Conservation (phyloP, 176 grass and related monocot species). For the Raddia guianensis region DNA sequence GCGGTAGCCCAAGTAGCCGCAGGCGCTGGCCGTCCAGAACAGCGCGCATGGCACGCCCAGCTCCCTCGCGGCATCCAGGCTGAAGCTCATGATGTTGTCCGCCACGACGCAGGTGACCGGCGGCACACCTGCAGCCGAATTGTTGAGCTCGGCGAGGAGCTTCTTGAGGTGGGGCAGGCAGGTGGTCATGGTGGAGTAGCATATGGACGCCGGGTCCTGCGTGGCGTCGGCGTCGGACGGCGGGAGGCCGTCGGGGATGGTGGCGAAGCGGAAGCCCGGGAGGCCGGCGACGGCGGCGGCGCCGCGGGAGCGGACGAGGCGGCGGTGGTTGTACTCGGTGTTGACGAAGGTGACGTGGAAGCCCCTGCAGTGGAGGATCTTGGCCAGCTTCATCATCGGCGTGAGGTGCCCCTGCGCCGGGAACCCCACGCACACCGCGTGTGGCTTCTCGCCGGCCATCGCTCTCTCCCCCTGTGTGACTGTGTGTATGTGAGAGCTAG, state of each 20-base stretch:
- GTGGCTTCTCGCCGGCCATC: conserved; percentile 14
- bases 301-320: conserved; percentile 35
- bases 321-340: conserved; percentile 64
- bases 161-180: not conserved
- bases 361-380: conserved; percentile 52
- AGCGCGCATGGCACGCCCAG: conserved; percentile 19
- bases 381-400: conserved; percentile 52
- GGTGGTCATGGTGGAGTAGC: conserved; percentile 7
- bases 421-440: conserved; percentile 44
- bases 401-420: conserved; percentile 54
- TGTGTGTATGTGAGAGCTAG: not conserved
- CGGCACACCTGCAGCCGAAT: no score
- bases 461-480: not conserved
- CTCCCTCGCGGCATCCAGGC: not conserved
- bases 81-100: not conserved
- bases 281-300: not conserved
- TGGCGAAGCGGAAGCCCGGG: not conserved
- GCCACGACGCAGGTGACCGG: not conserved
- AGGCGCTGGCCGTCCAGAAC: conserved; percentile 43
- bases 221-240: not conserved
- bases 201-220: not conserved
- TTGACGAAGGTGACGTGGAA: conserved; percentile 67
- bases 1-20: conserved; percentile 35
- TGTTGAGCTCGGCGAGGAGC: not conserved
- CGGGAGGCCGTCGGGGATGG: not conserved